Evolutionary conservation across 306 rosid species (phyloP), one percentile per base, ranked within the genome.

Genomic region (Boehmeria nivea): DNA sequence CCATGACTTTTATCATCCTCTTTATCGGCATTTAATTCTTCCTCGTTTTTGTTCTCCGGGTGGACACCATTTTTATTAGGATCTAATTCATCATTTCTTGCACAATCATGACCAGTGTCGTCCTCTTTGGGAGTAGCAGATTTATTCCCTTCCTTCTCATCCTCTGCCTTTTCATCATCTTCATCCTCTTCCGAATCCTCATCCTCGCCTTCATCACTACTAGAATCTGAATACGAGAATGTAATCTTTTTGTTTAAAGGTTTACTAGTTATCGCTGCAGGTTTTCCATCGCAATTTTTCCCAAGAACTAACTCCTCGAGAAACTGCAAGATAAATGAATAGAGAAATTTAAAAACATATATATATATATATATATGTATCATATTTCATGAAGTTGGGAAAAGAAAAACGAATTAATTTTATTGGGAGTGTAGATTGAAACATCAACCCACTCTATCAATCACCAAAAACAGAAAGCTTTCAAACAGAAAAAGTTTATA

Each of bases 231-330:
- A n/a, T n/a, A 81, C 8, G 84, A 67, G 64, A 87, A 91, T 13
- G 60, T 81, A 48, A 91, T 91, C 44, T 91, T 91, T 61, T 71
- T 87, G 68, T 91, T 87, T 21, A 65, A 11, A 33, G 99, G 86
- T 60, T 43, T 84, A 49, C 36, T 63, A 14, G 81, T 72, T 51
- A 72, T 16, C 60, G 58, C 75, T 15, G 63, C 64, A 54, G 49
- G 55, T 53, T 73, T 63, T 27, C 19, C 61, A 23, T 65, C 71
- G 22, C 76, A 61, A 65, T 63, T 68, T 64, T 75, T 83, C 51
- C 89, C 96, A 16, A 39, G 43, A 56, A 79, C 70, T 58, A 84
- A 71, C 61, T 87, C 99, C 47, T 91, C 96, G 63, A 64, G 85
- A 75, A 72, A 91, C 96, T 91, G 78, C 78, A 71, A 59, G 51